Evolutionary conservation across 2,329 filamentous ascomycete species (phyloP), one percentile per base, ranked within the genome.

Genomic region (Chaetomiaceae sp.): DNA sequence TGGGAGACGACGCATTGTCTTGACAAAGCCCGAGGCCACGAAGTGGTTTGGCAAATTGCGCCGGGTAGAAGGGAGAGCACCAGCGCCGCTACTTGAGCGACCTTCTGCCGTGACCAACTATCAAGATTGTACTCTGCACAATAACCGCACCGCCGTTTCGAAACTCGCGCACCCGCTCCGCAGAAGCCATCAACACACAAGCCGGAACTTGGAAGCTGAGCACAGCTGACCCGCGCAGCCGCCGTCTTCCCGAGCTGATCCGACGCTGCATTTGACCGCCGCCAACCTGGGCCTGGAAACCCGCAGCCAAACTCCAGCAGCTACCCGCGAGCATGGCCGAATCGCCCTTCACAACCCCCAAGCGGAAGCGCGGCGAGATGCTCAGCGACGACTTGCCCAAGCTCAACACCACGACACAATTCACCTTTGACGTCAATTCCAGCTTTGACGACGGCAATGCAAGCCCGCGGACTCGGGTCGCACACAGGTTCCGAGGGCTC

Each of bases 381-480:
- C 45, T 54, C 41, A 21, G 30, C 44, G 55, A 61, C 14, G 42
- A 54, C 10, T 35, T 57, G 6, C 50, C 55, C 19, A 51, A 49
- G 8, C 46, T 58, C 3, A 39, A 58, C 48, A 54, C 45, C 3
- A 38, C 41, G n/a, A 38, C 49, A 2, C 41, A 55, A 17, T 79
- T 79, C 63, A 72, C 73, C 1, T 79, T 79, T 58, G 70, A 75
- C 50, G 55, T 63, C 39, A 44, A 63, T 52, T 51, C 65, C 31
- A 48, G 61, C 23, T 54, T 64, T 35, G 71, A 75, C 25, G 75
- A 77, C 44, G 77, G 76, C 51, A 73, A 67, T 60, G 70, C 65
- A 56, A 81, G 78, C 55, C 77, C 78, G n/a, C 70, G 73, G 48
- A 73, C 74, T 37, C 73, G 66, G 48, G 75, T 81, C 35, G 75